Evolutionary conservation across 805 yeast species (phyloP).

Genomic region (Kazachstania martiniae): DNA sequence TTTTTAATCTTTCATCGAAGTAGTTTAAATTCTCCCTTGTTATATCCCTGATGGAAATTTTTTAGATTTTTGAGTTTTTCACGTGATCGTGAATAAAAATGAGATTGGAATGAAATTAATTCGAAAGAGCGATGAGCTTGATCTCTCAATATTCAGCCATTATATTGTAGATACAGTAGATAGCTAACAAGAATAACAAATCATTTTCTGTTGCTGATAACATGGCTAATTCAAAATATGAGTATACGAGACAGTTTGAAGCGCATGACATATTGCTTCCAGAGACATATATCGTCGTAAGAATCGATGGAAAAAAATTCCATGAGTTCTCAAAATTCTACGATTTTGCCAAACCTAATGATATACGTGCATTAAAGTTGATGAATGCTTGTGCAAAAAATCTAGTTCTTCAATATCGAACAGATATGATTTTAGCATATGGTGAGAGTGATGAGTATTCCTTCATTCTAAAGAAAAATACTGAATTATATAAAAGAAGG

Average conservation of each 20-base stretch:
- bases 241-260: constrained; percentile 79
- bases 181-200: too few species aligned
- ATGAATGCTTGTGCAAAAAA: constrained; percentile 75
- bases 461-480: constrained; percentile 54
- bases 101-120: not conserved
- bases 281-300: constrained; percentile 67
- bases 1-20: too few species aligned
- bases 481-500: constrained; percentile 72
- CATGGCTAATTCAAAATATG: constrained; percentile 82
- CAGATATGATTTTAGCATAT: constrained; percentile 71
- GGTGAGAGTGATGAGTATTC: constrained; percentile 96
- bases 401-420: constrained; percentile 48
- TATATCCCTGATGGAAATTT: too few species aligned
- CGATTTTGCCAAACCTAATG: constrained; percentile 81
- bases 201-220: not conserved
- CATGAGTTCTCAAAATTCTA: constrained; percentile 73
- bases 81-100: not conserved
- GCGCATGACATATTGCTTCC: constrained; percentile 62
- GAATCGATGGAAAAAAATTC: constrained; percentile 91
- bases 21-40: too few species aligned
- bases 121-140: not conserved
- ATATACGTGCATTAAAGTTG: constrained; percentile 56
- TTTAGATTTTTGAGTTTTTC: too few species aligned
- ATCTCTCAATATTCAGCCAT: not conserved
- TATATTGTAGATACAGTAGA: not conserved